phyloP scores from a whole-genome alignment of 257 asterid species.

The Avicennia marina region DNA sequence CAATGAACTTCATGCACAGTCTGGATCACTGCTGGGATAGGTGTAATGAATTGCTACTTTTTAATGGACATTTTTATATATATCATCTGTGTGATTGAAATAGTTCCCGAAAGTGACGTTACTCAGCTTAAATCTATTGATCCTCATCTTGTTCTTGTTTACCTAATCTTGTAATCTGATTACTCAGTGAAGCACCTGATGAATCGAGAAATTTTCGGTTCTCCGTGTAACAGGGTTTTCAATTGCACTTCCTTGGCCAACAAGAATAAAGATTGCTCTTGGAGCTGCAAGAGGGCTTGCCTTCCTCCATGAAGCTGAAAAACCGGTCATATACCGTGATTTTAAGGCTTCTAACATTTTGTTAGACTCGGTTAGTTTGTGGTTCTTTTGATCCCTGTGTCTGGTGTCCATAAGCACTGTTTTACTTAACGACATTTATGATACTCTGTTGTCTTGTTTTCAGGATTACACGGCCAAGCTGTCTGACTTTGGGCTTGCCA shows the following conservation, averaged over 20 bases:
- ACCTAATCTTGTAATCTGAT: too few species aligned
- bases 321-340: constrained; percentile 88
- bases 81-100: too few species aligned
- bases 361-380: constrained; percentile 58
- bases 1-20: too few species aligned
- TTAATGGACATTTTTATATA: too few species aligned
- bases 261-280: constrained; percentile 79
- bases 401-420: background rate
- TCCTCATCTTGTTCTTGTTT: too few species aligned
- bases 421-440: background rate
- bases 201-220: too few species aligned
- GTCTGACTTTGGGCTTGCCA: constrained; percentile 67
- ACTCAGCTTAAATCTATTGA: too few species aligned
- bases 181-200: background rate
- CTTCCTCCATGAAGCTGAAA: constrained; percentile 82
- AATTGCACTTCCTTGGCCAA: constrained; percentile 76
- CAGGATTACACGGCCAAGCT: constrained; percentile 63
- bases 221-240: constrained; percentile 35
- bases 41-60: too few species aligned
- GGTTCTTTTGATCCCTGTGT: background rate
- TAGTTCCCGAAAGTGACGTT: too few species aligned
- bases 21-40: too few species aligned
- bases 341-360: constrained; percentile 84
- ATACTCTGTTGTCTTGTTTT: background rate
- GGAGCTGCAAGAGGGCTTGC: constrained; percentile 95